phyloP scores from a whole-genome alignment of 768 basidiomycete genomes.

The Russula sp. region DNA sequence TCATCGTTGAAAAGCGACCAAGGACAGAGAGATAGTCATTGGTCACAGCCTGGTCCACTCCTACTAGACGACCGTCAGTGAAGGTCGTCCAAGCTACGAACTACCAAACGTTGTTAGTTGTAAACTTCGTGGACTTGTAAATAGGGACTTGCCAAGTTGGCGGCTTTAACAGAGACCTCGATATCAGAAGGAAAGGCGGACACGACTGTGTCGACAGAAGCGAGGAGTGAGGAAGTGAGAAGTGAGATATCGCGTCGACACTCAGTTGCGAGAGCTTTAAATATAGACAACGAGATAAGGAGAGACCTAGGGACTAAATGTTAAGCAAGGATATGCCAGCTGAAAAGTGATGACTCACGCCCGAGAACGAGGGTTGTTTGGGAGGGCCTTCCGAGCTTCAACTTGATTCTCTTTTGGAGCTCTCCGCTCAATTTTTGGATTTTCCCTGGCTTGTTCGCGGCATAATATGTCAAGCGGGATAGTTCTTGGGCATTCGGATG shows the following conservation, averaged over 20 bases:
- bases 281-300: slow-evolving; percentile 78
- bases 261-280: slow-evolving; percentile 79
- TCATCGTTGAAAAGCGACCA: slow-evolving; percentile 59
- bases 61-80: slow-evolving; percentile 81
- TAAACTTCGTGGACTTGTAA: background rate
- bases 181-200: slow-evolving; percentile 58
- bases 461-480: slow-evolving; percentile 82
- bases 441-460: slow-evolving; percentile 78
- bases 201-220: slow-evolving; percentile 59
- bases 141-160: slow-evolving; percentile 63
- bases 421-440: slow-evolving; percentile 72
- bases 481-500: slow-evolving; percentile 82
- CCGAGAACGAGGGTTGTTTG: slow-evolving; percentile 73
- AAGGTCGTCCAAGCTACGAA: slow-evolving; percentile 92
- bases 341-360: slow-evolving; percentile 53
- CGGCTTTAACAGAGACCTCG: slow-evolving; percentile 73
- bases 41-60: slow-evolving; percentile 68
- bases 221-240: slow-evolving; percentile 65
- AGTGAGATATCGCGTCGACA: slow-evolving; percentile 81
- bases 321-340: slow-evolving; percentile 9
- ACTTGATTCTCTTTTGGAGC: slow-evolving; percentile 67
- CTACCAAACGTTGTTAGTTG: slow-evolving; percentile 41
- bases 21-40: slow-evolving; percentile 68
- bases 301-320: slow-evolving; percentile 51
- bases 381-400: slow-evolving; percentile 62